These are phyloP conservation scores for Gaultheria prostrata DNA, from an alignment of 148 eudicot species.

Conservation along the genomic window DNA sequence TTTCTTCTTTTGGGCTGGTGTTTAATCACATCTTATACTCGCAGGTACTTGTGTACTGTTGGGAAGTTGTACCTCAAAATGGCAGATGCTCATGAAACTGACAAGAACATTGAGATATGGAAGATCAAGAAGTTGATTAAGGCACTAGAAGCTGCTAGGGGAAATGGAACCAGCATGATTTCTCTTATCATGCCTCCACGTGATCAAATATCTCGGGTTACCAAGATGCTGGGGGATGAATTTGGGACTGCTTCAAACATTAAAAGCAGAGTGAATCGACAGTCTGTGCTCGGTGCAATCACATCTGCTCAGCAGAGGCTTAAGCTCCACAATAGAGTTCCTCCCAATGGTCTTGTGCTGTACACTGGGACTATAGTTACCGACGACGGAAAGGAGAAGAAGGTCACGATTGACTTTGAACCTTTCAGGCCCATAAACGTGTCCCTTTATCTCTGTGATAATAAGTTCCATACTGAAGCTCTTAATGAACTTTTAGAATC, in stretches of 20 bases:
- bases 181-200: slow-evolving; percentile 37
- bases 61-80: slow-evolving; percentile 8
- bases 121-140: slow-evolving; percentile 31
- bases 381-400: slow-evolving; percentile 30
- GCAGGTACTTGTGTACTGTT: slow-evolving; percentile 19
- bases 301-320: slow-evolving; percentile 37
- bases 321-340: slow-evolving; percentile 29
- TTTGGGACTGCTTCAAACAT: slow-evolving; percentile 32
- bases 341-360: slow-evolving; percentile 31
- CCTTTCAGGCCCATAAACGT: slow-evolving; percentile 31
- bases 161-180: slow-evolving; percentile 35
- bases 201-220: slow-evolving; percentile 31
- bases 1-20: not conserved
- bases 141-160: slow-evolving; percentile 33
- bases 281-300: slow-evolving; percentile 28
- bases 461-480: slow-evolving; percentile 32
- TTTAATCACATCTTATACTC: not conserved
- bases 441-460: slow-evolving; percentile 31
- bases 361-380: slow-evolving; percentile 30
- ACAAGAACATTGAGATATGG: slow-evolving; percentile 34
- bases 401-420: slow-evolving; percentile 31
- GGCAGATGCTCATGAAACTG: slow-evolving; percentile 30
- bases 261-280: slow-evolving; percentile 34
- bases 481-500: slow-evolving; percentile 30
- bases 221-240: slow-evolving; percentile 33